These are phyloP conservation scores for Biscutella laevigata DNA, from an alignment of 441 rosid genomes.

Conservation along the genomic window DNA sequence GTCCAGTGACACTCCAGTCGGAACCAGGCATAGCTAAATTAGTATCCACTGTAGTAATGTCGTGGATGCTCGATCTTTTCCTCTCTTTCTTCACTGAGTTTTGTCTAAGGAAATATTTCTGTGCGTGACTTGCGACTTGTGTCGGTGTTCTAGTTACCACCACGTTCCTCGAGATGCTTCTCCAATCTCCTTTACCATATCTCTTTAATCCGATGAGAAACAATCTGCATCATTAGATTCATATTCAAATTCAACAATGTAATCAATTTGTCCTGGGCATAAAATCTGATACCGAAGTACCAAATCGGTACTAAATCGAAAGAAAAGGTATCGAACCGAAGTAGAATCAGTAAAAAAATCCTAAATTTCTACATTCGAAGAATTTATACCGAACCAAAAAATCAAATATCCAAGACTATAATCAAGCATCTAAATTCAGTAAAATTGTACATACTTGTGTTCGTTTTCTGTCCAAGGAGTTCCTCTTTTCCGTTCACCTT, in stretches of 20 bases:
- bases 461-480: slow-evolving; percentile 80
- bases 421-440: too few relatives aligned
- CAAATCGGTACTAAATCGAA: too few relatives aligned
- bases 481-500: slow-evolving; percentile 57
- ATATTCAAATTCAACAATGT: background rate
- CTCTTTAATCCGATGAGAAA: slow-evolving; percentile 44
- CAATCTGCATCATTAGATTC: slow-evolving; percentile 30
- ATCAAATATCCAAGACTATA: too few relatives aligned
- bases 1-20: slow-evolving; percentile 30
- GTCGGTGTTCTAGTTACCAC: slow-evolving; percentile 63
- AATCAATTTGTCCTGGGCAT: too few relatives aligned
- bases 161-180: slow-evolving; percentile 64
- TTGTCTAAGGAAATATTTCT: slow-evolving; percentile 61
- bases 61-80: slow-evolving; percentile 68
- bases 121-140: too few relatives aligned
- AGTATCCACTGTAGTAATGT: slow-evolving; percentile 45
- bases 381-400: too few relatives aligned
- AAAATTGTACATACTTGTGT: slow-evolving; percentile 64
- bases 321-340: too few relatives aligned
- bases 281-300: too few relatives aligned
- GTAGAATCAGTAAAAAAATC: too few relatives aligned
- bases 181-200: slow-evolving; percentile 75
- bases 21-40: slow-evolving; percentile 22
- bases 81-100: slow-evolving; percentile 45
- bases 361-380: too few relatives aligned